Conservation (phyloP, 805 yeast genomes). For the Yamadazyma phyllophila region DNA sequence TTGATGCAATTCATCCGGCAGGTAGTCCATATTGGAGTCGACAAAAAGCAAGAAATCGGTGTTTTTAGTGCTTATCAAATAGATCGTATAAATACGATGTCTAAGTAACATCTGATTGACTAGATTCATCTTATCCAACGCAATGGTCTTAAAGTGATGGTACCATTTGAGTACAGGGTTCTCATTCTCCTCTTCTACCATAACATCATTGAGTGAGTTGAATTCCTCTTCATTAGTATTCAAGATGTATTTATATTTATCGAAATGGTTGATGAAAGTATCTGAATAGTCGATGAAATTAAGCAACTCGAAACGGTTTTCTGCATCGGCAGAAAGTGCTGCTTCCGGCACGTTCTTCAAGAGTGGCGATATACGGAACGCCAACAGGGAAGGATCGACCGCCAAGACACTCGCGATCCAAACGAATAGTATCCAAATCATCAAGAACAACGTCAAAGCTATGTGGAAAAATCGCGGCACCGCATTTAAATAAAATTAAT, state of each 20-base stretch:
- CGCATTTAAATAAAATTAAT: not conserved
- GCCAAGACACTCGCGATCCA: not conserved
- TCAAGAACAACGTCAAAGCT: not conserved
- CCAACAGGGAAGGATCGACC: conserved; percentile 6
- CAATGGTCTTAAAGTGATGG: not conserved
- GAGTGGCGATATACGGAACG: conserved; percentile 4
- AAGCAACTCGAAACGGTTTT: not conserved
- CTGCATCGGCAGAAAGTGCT: not conserved
- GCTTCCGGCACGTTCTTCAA: conserved; percentile 10
- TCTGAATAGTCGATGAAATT: conserved; percentile 8
- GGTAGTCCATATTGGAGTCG: conserved; percentile 3
- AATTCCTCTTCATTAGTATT: conserved; percentile 5
- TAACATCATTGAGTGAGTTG: not conserved
- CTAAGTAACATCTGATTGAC: conserved; percentile 4
- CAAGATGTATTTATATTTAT: conserved; percentile 8
- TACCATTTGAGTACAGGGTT: not conserved
- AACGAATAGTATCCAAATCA: not conserved
- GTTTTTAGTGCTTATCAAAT: not conserved
- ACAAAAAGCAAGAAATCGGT: conserved; percentile 9
- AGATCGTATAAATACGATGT: conserved; percentile 3
- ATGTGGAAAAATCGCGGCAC: not conserved
- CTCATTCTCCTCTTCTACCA: not conserved
- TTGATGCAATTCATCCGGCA: conserved; percentile 1
- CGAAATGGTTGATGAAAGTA: conserved; percentile 9
- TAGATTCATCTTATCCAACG: not conserved